These are phyloP conservation scores for Toxoplasma gondii DNA, from an alignment of 169 alveolate genomes.

Conservation along the genomic window DNA sequence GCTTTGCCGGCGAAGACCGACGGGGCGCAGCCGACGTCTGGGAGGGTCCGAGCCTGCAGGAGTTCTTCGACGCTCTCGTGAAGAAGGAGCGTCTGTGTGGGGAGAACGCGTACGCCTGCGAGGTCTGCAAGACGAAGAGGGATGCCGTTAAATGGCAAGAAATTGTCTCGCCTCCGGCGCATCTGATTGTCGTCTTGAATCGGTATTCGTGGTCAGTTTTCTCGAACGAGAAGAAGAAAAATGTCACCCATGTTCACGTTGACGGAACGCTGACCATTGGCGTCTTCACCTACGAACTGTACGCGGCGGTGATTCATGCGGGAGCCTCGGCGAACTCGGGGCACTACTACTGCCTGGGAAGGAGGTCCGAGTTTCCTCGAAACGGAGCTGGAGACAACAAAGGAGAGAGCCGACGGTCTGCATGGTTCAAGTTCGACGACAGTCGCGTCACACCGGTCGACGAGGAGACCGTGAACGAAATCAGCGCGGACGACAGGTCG, in stretches of 20 bases:
- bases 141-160: slow-evolving; percentile 82
- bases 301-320: slow-evolving; percentile 81
- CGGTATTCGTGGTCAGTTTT: slow-evolving; percentile 72
- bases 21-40: not conserved
- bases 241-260: slow-evolving; percentile 72
- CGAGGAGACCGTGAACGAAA: not conserved
- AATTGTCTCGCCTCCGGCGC: slow-evolving; percentile 85
- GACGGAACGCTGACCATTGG: slow-evolving; percentile 71
- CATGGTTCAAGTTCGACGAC: slow-evolving; percentile 17
- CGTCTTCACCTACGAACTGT: slow-evolving; percentile 78
- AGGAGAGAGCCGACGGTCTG: not conserved
- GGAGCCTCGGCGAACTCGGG: slow-evolving; percentile 82
- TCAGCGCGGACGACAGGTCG: not conserved
- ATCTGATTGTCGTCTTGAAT: slow-evolving; percentile 78
- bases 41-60: slow-evolving; percentile 73
- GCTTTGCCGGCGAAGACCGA: not conserved
- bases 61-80: slow-evolving; percentile 76
- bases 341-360: slow-evolving; percentile 84
- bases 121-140: slow-evolving; percentile 76
- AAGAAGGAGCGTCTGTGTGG: slow-evolving; percentile 79
- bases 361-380: slow-evolving; percentile 73
- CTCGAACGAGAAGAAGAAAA: slow-evolving; percentile 67
- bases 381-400: not conserved
- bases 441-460: not conserved
- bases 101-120: slow-evolving; percentile 79